phyloP scores from a whole-genome alignment of 129 eudicot species.

The Rutidosis leptorrhynchoides region DNA sequence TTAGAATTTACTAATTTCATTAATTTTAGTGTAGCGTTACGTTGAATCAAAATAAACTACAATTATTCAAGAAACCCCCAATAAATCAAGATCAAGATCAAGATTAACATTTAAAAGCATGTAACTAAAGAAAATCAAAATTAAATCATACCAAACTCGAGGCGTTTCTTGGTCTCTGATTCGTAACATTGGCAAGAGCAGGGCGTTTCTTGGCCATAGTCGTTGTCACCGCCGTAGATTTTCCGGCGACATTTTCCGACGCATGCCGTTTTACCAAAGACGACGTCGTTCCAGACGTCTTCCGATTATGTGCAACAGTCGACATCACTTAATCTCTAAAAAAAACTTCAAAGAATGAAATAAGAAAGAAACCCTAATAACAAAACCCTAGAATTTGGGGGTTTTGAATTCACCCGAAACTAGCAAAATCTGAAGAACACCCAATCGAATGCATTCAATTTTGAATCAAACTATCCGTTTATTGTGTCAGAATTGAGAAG shows the following conservation, averaged over 20 bases:
- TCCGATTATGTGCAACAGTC: slow-evolving; percentile 52
- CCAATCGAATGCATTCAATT: slow-evolving; percentile 23
- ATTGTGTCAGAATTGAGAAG: slow-evolving; percentile 26
- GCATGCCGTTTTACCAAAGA: slow-evolving; percentile 68
- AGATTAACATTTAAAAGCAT: neutral
- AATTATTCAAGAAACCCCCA: neutral
- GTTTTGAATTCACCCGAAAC: neutral
- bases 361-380: slow-evolving; percentile 1
- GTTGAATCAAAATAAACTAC: neutral
- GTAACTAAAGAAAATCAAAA: neutral
- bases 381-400: neutral
- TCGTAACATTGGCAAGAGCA: slow-evolving; percentile 59
- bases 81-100: neutral
- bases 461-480: slow-evolving; percentile 32
- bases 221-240: slow-evolving; percentile 27
- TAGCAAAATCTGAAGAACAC: neutral
- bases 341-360: slow-evolving; percentile 14
- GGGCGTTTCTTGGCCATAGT: slow-evolving; percentile 64
- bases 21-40: neutral
- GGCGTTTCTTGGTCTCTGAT: slow-evolving; percentile 42
- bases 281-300: slow-evolving; percentile 57
- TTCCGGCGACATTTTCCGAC: slow-evolving; percentile 52
- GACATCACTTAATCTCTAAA: slow-evolving; percentile 4
- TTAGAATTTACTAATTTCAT: neutral
- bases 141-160: slow-evolving; percentile 36